Evolutionary conservation across 208 protist species (phyloP), one percentile per base, ranked within the genome.

Genomic region (Acanthamoeba royreba): DNA sequence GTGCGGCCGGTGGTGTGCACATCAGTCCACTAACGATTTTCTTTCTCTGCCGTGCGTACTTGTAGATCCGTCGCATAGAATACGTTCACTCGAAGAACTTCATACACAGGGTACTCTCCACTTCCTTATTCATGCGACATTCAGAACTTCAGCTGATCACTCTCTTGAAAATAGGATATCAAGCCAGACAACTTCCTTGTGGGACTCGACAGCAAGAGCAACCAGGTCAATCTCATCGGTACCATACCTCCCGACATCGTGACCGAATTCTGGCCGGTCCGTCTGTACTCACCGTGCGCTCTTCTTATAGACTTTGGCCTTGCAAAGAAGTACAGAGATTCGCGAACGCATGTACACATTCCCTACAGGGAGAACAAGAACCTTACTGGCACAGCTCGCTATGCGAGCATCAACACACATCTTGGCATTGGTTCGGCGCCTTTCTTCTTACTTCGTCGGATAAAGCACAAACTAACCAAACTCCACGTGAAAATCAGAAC

Each of bases 131-230:
- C 28, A 4, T 25, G 40, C 35, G 40, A 5, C 9, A 47, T 88
- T 38, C n/a, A 81, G 69, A 22, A 83, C 8, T 81, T 52, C 45
- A 31, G 43, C 35, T 89, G 17, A 55, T 15, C 79, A 25, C 90
- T 92, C 55, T n/a, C n/a, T n/a, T n/a, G n/a, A n/a, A n/a, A n/a
- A n/a, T n/a, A n/a, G n/a, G 97, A 98, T 90, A 95, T 99, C 47
- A 99, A 99, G 96, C 99, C 99, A 19, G 99, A 99, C 95, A 99
- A 99, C 97, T 99, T 99, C 91, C 96, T 99, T 15, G 98, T 99
- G 74, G 99, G 92, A 13, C 93, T 97, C n/a, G 98, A 96, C 22
- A 97, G 96, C 25, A 97, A 98, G 83, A 96, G 93, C 53, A 98
- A 98, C 83, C 93, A 95, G 28, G 95, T 96, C 5, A 79, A 96